Evolutionary conservation across 768 basidiomycete species (phyloP).

Genomic region (Phaffia tasmanica): DNA sequence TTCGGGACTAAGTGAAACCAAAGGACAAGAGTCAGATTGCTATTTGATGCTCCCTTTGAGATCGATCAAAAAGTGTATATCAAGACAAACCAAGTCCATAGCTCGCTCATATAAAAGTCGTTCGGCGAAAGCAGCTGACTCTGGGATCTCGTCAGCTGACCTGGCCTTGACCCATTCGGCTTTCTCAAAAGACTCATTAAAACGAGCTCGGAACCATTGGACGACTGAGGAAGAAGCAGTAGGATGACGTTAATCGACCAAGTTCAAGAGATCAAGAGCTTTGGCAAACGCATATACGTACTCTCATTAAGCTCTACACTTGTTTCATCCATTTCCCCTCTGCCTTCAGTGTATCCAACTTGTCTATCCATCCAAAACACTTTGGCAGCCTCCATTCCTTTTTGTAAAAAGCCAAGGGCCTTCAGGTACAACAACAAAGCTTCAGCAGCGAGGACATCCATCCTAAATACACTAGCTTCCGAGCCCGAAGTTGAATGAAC

Average conservation of each 20-base stretch:
- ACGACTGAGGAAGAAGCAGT: constrained; percentile 34
- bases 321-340: constrained; percentile 28
- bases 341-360: background rate
- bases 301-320: constrained; percentile 44
- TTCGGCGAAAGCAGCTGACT: constrained; percentile 73
- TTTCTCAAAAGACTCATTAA: constrained; percentile 87
- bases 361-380: constrained; percentile 48
- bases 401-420: constrained; percentile 75
- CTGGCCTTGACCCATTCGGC: constrained; percentile 49
- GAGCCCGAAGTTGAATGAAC: constrained; percentile 33
- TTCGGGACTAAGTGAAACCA: constrained; percentile 60
- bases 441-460: constrained; percentile 33
- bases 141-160: constrained; percentile 55
- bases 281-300: constrained; percentile 44
- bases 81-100: constrained; percentile 57
- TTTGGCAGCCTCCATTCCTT: constrained; percentile 70
- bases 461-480: constrained; percentile 27
- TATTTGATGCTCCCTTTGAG: background rate
- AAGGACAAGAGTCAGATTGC: constrained; percentile 5
- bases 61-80: constrained; percentile 2
- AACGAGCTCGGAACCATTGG: constrained; percentile 84
- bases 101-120: constrained; percentile 89
- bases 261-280: background rate
- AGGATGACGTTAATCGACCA: background rate
- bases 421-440: constrained; percentile 36